Base-by-base conservation (phyloP, 1,284 basidiomycete genomes). In the Malassezia yamatoensis region DNA sequence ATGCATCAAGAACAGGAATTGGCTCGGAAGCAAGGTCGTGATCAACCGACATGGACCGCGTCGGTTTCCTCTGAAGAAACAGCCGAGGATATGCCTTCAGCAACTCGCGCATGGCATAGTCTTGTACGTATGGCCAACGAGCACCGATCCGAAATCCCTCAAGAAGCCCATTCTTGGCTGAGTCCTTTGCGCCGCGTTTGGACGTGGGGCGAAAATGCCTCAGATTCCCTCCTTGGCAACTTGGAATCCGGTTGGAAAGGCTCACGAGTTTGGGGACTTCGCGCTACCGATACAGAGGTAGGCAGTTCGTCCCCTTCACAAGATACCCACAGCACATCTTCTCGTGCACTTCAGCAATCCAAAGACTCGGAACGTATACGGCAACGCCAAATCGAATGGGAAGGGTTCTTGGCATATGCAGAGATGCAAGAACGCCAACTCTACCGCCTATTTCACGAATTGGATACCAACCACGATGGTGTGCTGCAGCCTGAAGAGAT, bases 161-260 rank as follows among this genome's bases (percentile, higher is more conserved):
- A 16, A 9, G 39, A 16, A 21, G 10, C 10, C 7, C 16, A 21
- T 7, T 47, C 33, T 10, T 47, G 43, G 43, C 18, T 15, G 6
- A 34, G 13, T 4, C 16, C 45, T 11, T 10, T 29, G 9, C 21
- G 20, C 20, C 43, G 12, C n/a, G 12, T 47, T 13, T 47, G 34
- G 18, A 13, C 34, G 13, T n/a, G n/a, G 6, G 43, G 13, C 5
- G 21, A 47, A 11, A 24, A 33, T 29, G 48, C 36, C 21, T 24
- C 20, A 15, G 11, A 20, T 15, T 55, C 53, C 36, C 55, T 37
- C 13, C 51, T 40, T 15, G 43, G 63, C 57, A 62, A 65, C 44
- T 65, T 68, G 45, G 72, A 74, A 53, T 70, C 72, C 3, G 72
- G 72, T 38, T 74, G 70, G 68, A 66, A 60, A 6, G 72, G 72